A percentile compares a stretch with the other conserved stretches of the same genome.
Evolutionary conservation across 371 early-diverging fungal genomes (phyloP).

Genomic region (Funneliformis caledonium): DNA sequence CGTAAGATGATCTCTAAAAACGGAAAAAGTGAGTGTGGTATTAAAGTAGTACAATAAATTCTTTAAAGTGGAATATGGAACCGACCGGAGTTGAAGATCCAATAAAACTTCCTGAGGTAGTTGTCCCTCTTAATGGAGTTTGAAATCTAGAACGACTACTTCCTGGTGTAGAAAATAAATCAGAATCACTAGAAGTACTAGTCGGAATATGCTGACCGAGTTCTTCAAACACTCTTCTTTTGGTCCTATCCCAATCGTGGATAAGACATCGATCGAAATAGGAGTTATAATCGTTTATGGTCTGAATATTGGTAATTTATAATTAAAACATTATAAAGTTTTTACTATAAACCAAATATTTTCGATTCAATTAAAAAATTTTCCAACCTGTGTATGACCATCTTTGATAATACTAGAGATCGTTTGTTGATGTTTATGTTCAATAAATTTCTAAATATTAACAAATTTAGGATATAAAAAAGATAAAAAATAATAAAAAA

Average conservation of each 20-base stretch:
- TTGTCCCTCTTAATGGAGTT: neutral
- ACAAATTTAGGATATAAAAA: neutral
- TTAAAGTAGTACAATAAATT: neutral
- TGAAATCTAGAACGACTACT: neutral
- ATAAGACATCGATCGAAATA: slow-evolving; percentile 56
- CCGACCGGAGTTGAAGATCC: slow-evolving; percentile 7
- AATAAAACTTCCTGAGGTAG: neutral
- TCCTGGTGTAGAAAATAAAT: slow-evolving; percentile 4
- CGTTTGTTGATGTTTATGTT: slow-evolving; percentile 72
- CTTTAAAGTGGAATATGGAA: neutral
- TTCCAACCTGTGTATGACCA: slow-evolving; percentile 54
- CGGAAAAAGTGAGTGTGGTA: neutral
- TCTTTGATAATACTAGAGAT: slow-evolving; percentile 75
- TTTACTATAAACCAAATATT: neutral
- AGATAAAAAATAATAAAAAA: neutral
- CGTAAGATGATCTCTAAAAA: neutral
- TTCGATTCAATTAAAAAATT: neutral
- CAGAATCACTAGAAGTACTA: neutral
- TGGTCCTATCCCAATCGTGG: slow-evolving; percentile 72
- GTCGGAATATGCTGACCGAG: slow-evolving; percentile 55
- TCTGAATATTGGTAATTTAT: slow-evolving; percentile 41
- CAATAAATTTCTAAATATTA: slow-evolving; percentile 61
- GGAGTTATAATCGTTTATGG: slow-evolving; percentile 57
- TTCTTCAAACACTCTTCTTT: slow-evolving; percentile 74
- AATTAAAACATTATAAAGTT: neutral